Conservation (phyloP, 2,329 filamentous ascomycete genomes). For the Cordyceps cicadae region DNA sequence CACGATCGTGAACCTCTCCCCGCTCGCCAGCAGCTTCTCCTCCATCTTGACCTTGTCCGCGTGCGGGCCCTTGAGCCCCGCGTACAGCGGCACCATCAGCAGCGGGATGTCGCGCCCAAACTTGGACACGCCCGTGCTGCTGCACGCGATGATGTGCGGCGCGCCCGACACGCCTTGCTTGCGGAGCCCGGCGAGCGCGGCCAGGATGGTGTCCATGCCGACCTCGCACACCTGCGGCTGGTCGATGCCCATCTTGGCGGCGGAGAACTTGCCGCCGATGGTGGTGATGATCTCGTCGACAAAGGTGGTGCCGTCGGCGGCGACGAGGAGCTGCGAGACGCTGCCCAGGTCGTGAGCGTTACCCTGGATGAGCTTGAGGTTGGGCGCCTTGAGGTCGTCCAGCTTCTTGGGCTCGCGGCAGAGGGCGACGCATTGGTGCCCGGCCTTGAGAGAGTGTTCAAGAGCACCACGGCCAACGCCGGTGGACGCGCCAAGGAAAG, state of each 20-base stretch:
- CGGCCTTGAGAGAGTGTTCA: constrained; percentile 34
- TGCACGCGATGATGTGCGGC: constrained; percentile 29
- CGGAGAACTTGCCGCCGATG: constrained; percentile 32
- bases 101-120: constrained; percentile 35
- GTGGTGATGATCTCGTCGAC: constrained; percentile 40
- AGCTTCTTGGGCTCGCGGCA: constrained; percentile 44
- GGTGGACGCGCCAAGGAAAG: constrained; percentile 46
- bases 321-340: constrained; percentile 29
- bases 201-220: constrained; percentile 35
- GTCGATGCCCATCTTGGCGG: constrained; percentile 29
- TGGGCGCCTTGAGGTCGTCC: constrained; percentile 27
- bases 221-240: constrained; percentile 41
- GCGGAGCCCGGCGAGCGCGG: constrained; percentile 27
- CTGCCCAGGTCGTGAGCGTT: constrained; percentile 35
- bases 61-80: constrained; percentile 34
- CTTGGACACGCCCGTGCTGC: constrained; percentile 32
- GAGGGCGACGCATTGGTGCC: constrained; percentile 39
- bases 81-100: constrained; percentile 35
- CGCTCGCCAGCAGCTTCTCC: constrained; percentile 18
- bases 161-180: constrained; percentile 18
- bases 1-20: constrained; percentile 28
- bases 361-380: constrained; percentile 38
- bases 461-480: constrained; percentile 41
- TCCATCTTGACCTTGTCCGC: constrained; percentile 43
- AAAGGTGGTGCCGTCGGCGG: constrained; percentile 21